Percentiles rank a stretch among this genome's conserved stretches.
Conservation (phyloP, 257 asterid species). For the Scutellaria baicalensis region DNA sequence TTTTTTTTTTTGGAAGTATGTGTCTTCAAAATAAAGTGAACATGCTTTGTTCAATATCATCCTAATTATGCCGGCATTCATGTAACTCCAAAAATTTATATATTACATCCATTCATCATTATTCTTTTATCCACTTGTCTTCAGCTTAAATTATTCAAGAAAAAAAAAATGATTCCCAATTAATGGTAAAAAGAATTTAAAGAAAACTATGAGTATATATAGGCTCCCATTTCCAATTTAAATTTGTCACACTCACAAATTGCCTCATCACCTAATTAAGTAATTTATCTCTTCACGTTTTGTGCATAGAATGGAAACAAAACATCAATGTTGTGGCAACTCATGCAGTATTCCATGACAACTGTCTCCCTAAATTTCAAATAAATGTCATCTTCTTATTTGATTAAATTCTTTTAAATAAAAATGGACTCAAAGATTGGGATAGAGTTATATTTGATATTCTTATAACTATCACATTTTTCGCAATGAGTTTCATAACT, state of each 20-base stretch:
- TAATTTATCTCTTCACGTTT: neutral
- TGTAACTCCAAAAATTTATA: too few relatives aligned
- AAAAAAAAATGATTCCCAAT: neutral
- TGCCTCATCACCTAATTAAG: slow-evolving; percentile 13
- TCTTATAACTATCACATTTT: too few relatives aligned
- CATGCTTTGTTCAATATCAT: too few relatives aligned
- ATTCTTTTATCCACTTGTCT: neutral
- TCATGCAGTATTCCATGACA: slow-evolving; percentile 29
- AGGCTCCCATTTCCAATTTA: neutral
- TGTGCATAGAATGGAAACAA: slow-evolving; percentile 18
- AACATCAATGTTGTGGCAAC: slow-evolving; percentile 36
- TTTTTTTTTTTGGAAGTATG: too few relatives aligned
- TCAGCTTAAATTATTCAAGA: neutral
- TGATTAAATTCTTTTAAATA: neutral
- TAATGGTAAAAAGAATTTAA: neutral
- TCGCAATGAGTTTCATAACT: too few relatives aligned
- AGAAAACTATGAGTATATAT: neutral
- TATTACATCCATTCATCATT: neutral
- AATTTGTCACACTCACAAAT: slow-evolving; percentile 12
- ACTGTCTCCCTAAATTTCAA: slow-evolving; percentile 23
- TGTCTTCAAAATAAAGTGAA: too few relatives aligned
- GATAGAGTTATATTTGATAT: too few relatives aligned
- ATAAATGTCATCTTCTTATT: slow-evolving; percentile 5
- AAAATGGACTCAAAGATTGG: neutral
- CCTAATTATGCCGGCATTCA: too few relatives aligned